Evolutionary conservation across 2,329 filamentous ascomycete species (phyloP).

Genomic region (Trichoderma sp.): DNA sequence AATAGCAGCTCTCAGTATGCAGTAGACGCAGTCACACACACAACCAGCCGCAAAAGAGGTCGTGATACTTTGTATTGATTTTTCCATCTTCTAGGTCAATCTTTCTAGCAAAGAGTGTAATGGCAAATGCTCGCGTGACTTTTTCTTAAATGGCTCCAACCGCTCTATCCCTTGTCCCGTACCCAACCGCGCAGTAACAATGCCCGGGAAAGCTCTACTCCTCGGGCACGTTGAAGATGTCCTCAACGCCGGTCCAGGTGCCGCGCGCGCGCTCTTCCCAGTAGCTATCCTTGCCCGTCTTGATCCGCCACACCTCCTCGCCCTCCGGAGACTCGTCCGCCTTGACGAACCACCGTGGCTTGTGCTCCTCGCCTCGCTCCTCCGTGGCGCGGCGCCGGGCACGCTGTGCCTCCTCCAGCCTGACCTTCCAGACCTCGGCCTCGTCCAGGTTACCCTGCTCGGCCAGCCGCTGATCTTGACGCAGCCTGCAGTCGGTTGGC

Average conservation of each 20-base stretch:
- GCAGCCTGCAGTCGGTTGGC: constrained; percentile 77
- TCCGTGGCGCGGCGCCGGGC: constrained; percentile 74
- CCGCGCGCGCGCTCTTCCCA: constrained; percentile 82
- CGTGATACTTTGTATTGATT: constrained; percentile 13
- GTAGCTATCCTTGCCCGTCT: constrained; percentile 81
- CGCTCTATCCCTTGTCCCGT: constrained; percentile 9
- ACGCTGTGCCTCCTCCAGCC: constrained; percentile 84
- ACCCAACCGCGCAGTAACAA: constrained; percentile 24
- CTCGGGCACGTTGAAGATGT: constrained; percentile 50
- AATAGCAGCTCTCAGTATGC: not conserved
- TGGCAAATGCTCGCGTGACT: not conserved
- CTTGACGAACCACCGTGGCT: constrained; percentile 81
- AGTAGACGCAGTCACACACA: not conserved
- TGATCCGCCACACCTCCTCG: constrained; percentile 75
- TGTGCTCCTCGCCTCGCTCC: constrained; percentile 69
- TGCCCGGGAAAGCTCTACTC: constrained; percentile 32
- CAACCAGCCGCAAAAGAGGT: not conserved
- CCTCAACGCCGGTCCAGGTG: constrained; percentile 62
- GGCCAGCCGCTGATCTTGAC: constrained; percentile 84
- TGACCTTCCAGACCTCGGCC: constrained; percentile 81
- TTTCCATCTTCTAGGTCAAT: constrained; percentile 2
- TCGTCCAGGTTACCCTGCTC: constrained; percentile 81
- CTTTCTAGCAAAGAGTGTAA: not conserved
- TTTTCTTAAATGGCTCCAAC: not conserved
- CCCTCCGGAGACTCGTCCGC: constrained; percentile 61